Conservation (phyloP, 2,329 filamentous ascomycete species). For the Diaporthe sp. region DNA sequence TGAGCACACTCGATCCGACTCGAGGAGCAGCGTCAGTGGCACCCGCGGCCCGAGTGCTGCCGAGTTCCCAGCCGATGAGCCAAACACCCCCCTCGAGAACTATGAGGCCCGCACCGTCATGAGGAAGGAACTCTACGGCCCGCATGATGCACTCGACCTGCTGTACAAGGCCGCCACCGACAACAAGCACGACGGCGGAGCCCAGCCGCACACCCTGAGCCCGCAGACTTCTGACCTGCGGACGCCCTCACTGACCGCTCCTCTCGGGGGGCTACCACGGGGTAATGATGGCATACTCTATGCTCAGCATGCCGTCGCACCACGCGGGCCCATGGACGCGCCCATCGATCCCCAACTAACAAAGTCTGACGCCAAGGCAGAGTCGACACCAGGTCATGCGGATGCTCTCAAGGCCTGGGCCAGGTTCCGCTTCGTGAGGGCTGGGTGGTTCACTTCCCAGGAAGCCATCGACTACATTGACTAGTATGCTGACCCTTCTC, state of each 20-base stretch:
- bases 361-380: conserved; percentile 59
- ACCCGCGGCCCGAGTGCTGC: conserved; percentile 45
- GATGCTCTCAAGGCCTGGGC: conserved; percentile 90
- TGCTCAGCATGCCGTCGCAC: conserved; percentile 43
- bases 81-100: conserved; percentile 74
- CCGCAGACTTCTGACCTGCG: conserved; percentile 25
- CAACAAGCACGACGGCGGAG: conserved; percentile 50
- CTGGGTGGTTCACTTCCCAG: conserved; percentile 94
- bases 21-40: conserved; percentile 50
- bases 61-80: conserved; percentile 64
- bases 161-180: conserved; percentile 88
- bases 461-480: conserved; percentile 95
- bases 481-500: conserved; percentile 71
- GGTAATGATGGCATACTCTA: conserved; percentile 36
- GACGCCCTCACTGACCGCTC: conserved; percentile 15
- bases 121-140: conserved; percentile 84
- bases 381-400: conserved; percentile 66
- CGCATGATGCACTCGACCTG: conserved; percentile 91
- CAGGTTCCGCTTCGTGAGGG: conserved; percentile 92
- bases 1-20: conserved; percentile 52
- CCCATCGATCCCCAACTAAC: conserved; percentile 63
- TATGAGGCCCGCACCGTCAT: conserved; percentile 75
- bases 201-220: conserved; percentile 27
- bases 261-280: conserved; percentile 24
- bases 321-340: conserved; percentile 44